These are phyloP conservation scores for Phaeosphaeriaceae sp. DNA, from an alignment of 2,329 filamentous ascomycete genomes.

Conservation along the genomic window DNA sequence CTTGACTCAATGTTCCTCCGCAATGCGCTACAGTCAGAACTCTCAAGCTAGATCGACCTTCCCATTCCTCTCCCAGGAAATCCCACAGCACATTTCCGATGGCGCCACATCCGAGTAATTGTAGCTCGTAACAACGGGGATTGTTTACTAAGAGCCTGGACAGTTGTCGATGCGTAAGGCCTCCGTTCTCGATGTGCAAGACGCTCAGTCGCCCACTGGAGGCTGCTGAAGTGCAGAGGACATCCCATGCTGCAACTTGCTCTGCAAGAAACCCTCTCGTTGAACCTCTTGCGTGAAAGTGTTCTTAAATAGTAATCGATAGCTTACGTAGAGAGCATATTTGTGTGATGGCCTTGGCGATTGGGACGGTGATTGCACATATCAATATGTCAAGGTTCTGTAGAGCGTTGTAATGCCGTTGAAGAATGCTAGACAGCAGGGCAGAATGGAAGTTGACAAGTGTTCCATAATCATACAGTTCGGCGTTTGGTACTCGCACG, in stretches of 20 bases:
- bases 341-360: conserved; percentile 29
- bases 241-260: conserved; percentile 26
- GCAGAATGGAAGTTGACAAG: conserved; percentile 39
- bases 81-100: conserved; percentile 26
- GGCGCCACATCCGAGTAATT: conserved; percentile 26
- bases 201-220: conserved; percentile 12
- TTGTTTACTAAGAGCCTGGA: conserved; percentile 20
- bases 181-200: conserved; percentile 31
- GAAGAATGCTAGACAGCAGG: conserved; percentile 31
- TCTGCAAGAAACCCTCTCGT: background rate
- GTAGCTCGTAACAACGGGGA: conserved; percentile 26
- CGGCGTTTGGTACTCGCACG: conserved; percentile 29
- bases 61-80: conserved; percentile 28
- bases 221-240: conserved; percentile 9
- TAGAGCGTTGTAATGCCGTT: conserved; percentile 30
- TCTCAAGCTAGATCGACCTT: conserved; percentile 17
- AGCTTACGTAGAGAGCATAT: conserved; percentile 30
- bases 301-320: conserved; percentile 33
- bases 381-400: conserved; percentile 36
- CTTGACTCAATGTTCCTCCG: conserved; percentile 28
- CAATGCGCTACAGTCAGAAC: conserved; percentile 30
- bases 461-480: conserved; percentile 23
- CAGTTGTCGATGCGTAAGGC: conserved; percentile 26
- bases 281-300: conserved; percentile 5
- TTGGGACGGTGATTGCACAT: conserved; percentile 34